Conservation (phyloP, 495 filamentous ascomycete species). For the Clavariopsis aquatica region DNA sequence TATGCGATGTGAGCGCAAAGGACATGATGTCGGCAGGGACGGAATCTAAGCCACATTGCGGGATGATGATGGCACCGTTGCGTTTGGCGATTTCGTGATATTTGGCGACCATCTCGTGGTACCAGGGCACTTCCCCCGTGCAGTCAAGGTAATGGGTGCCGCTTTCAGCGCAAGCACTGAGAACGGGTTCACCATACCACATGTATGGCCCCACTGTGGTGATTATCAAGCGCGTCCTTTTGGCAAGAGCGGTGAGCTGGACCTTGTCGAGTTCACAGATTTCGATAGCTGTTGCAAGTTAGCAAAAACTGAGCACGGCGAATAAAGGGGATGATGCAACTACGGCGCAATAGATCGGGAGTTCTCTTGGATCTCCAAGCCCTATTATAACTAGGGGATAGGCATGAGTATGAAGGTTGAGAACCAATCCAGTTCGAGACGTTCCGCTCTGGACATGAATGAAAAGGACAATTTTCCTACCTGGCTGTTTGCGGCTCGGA, state of each 20-base stretch:
- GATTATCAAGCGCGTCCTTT: constrained; percentile 76
- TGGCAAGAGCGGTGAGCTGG: constrained; percentile 65
- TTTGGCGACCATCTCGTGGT: constrained; percentile 74
- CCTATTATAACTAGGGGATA: too few species aligned
- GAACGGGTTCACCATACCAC: constrained; percentile 73
- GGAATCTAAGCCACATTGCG: constrained; percentile 82
- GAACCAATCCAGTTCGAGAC: too few species aligned
- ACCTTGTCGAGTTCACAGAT: constrained; percentile 62
- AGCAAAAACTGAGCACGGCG: constrained; percentile 2
- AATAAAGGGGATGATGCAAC: neutral
- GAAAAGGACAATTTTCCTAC: constrained; percentile 45
- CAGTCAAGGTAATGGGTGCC: constrained; percentile 89
- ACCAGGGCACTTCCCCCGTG: constrained; percentile 85
- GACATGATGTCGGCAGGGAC: constrained; percentile 79
- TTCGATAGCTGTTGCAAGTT: constrained; percentile 55
- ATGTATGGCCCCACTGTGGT: constrained; percentile 85
- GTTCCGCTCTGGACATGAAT: too few species aligned
- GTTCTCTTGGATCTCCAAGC: too few species aligned
- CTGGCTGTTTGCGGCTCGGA: constrained; percentile 67
- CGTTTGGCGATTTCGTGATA: constrained; percentile 73
- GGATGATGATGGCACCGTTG: constrained; percentile 82
- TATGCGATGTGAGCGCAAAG: constrained; percentile 64
- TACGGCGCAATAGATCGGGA: too few species aligned
- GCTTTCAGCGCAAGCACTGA: constrained; percentile 82
- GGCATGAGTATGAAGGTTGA: too few species aligned